phyloP scores from a whole-genome alignment of 495 filamentous ascomycete genomes.

The Haplographium delicatum region DNA sequence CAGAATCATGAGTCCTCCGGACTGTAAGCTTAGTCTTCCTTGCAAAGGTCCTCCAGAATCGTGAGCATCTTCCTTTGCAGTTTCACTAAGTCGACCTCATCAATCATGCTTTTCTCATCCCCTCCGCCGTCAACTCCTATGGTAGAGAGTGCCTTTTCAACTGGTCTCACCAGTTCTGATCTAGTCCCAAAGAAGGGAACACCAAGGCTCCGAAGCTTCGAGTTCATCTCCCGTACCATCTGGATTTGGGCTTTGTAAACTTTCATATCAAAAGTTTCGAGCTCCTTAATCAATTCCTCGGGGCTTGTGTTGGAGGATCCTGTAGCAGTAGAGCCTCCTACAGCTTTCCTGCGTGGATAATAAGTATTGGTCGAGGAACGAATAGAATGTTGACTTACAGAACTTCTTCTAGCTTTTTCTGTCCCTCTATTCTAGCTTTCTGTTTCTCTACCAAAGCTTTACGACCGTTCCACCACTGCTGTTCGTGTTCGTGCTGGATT shows the following conservation, averaged over 20 bases:
- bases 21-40: constrained; percentile 31
- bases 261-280: constrained; percentile 54
- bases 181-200: constrained; percentile 63
- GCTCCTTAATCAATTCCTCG: constrained; percentile 48
- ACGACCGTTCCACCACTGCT: constrained; percentile 55
- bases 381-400: constrained; percentile 25
- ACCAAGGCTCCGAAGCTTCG: constrained; percentile 49
- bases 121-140: background rate
- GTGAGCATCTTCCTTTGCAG: constrained; percentile 57
- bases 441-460: constrained; percentile 49
- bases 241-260: constrained; percentile 52
- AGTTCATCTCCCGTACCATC: constrained; percentile 52
- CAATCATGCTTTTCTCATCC: constrained; percentile 28
- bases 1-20: background rate
- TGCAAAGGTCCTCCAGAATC: constrained; percentile 57
- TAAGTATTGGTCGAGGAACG: background rate
- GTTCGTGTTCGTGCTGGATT: constrained; percentile 59
- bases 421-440: constrained; percentile 39
- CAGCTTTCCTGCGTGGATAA: constrained; percentile 19
- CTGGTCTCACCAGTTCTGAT: constrained; percentile 32
- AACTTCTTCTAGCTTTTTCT: constrained; percentile 46
- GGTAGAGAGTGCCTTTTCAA: constrained; percentile 4
- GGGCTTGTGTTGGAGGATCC: constrained; percentile 27
- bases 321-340: constrained; percentile 36
- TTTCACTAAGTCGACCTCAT: constrained; percentile 41